Conservation (phyloP, 208 protist genomes). For the Crithidia expoeki region DNA sequence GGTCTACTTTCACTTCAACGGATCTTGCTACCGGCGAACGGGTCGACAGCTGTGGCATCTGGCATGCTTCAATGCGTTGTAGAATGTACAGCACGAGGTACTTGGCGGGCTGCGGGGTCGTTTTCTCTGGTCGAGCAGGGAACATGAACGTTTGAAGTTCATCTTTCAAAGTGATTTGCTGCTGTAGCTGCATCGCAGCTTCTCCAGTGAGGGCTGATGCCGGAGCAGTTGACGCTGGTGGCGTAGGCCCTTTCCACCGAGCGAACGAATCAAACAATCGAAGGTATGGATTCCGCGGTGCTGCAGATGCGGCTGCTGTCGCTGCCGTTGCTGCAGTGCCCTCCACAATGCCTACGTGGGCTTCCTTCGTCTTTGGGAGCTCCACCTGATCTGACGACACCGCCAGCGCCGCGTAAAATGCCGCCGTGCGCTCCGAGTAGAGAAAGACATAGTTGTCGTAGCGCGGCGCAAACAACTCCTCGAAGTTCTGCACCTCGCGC, state of each 20-base stretch:
- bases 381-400: constrained; percentile 16
- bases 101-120: constrained; percentile 2
- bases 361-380: constrained; percentile 3
- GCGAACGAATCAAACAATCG: constrained; percentile 6
- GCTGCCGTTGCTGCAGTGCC: background rate
- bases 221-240: background rate
- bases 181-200: background rate
- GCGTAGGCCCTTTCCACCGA: background rate
- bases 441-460: constrained; percentile 30
- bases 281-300: background rate
- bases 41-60: constrained; percentile 1
- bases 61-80: constrained; percentile 26
- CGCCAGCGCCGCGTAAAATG: constrained; percentile 38
- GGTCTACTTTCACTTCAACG: background rate
- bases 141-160: background rate
- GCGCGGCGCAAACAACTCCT: constrained; percentile 26
- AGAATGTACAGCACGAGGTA: constrained; percentile 22
- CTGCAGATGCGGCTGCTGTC: background rate
- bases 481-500: constrained; percentile 23
- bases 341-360: no score
- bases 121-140: background rate
- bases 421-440: constrained; percentile 30
- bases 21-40: constrained; percentile 5
- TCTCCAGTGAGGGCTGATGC: background rate
- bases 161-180: background rate